Evolutionary conservation across 2,329 filamentous ascomycete species (phyloP).

Genomic region (Sclerotinia glacialis): DNA sequence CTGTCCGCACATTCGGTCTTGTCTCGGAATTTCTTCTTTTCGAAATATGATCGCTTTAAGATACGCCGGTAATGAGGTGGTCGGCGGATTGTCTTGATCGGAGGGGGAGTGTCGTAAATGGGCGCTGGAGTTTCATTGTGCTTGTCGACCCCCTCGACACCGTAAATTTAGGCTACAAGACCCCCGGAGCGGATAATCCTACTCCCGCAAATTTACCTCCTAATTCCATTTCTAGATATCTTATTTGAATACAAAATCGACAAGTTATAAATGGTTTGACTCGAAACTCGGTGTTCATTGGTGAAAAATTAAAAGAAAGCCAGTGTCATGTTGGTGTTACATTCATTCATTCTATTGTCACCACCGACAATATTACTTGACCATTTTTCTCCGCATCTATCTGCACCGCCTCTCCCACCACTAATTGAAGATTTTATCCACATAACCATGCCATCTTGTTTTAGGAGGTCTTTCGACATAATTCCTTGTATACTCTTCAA

Average conservation of each 20-base stretch:
- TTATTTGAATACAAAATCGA: no score
- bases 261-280: no score
- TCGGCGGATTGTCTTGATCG: no score
- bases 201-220: background rate
- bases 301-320: no score
- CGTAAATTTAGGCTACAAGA: background rate
- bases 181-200: background rate
- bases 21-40: background rate
- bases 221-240: background rate
- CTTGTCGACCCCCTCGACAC: background rate
- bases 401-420: background rate
- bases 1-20: background rate
- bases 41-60: no score
- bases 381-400: background rate
- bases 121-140: background rate
- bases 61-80: background rate
- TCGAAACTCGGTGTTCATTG: no score
- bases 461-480: slow-evolving; percentile 43
- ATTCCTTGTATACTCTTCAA: slow-evolving; percentile 58
- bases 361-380: background rate
- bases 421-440: slow-evolving; percentile 33
- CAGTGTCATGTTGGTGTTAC: no score
- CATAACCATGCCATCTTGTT: slow-evolving; percentile 31
- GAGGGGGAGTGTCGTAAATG: no score
- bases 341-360: no score